Evolutionary conservation across 1,284 basidiomycete species (phyloP), one percentile per base, ranked within the genome.

Genomic region (Exsudoporus floridanus): DNA sequence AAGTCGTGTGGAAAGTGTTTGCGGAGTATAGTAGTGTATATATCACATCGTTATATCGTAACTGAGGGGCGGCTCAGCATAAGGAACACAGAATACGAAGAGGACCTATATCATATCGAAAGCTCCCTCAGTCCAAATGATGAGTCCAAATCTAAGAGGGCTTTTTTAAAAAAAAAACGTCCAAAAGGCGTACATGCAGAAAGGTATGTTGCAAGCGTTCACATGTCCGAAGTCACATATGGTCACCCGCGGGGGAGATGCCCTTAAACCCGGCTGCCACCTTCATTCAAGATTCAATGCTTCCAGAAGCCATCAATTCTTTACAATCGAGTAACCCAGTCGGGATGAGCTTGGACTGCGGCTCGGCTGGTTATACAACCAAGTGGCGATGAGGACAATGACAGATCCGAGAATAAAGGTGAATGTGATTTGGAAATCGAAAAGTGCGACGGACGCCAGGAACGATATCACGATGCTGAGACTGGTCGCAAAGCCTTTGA

Each of bases 401-500:
- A 78, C 75, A 0, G 92, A 87, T 46, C 94, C 94, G 33, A 91
- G 73, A 54, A 94, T 72, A 69, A 98, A 98, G 0, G 88, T 83
- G 50, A 86, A 77, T 0, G 94, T 92, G 69, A 98, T 87, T 39
- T 81, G 80, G 76, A 94, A 94, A 66, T 88, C 77, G 79, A 97
- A 97, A 37, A 97, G 82, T 9, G 83, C 83, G 50, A 96, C 88
- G 5, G 90, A 92, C 3, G 90, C 91, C 53, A 94, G 78, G 80
- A 96, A 97, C 44, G 93, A 95, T 59, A 98, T 82, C 62, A 98
- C 84, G 70, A 98, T 97, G 67, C 88, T 90, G 58, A 98, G 77
- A 59, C 88, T 92, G 5, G 94, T 96, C 13, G 95, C 95, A 66
- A 98, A 98, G 34, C 95, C 92, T 71, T 96, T 95, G 68, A 91